Evolutionary conservation across 768 basidiomycete genomes (phyloP), one percentile per base, ranked within the genome.

Genomic region (Agaricus sinodeliciosus): DNA sequence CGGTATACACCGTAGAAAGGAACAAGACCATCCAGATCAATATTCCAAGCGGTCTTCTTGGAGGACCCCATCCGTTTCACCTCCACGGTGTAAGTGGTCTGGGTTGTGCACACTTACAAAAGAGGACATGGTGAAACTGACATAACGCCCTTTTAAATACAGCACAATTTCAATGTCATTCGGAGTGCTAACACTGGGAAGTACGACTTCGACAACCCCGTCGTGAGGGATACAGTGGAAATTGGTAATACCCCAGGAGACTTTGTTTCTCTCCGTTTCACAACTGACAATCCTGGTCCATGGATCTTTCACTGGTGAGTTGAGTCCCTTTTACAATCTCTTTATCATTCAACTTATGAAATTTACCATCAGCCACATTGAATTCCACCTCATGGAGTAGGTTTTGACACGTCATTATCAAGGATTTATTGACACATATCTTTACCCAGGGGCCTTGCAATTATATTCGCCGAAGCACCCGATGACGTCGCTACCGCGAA

Each of bases 261-360:
- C 55, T 70, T 69, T 49, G 71, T 74, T 22, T 73, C 74, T 0
- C 71, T 82, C 51, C 68, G 80, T 0, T 80, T 80, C 61, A 63
- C 59, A 1, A 79, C 78, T 1, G 72, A 79, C 46, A 79, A 79
- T 52, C 61, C 77, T 36, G 79, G 79, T 3, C 74, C 75, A 3
- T 78, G 75, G 76, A 66, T 76, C 44, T 54, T 79, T 22, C 78
- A 78, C 57, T 79, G 78, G 72, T 72, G 22, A 12, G 67, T 55
- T 26, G 39, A 43, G 11, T 12, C 22, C 43, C 19, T 16, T 51
- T 48, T 48, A 41, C 4, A 7, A 9, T 13, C 6, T 39, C 25
- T 4, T 35, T 16, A 31, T n/a, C 42, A 27, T 16, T 4, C 22
- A 31, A 16, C 51, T 16, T 19, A 12, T 19, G 31, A 11, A 31